These are phyloP conservation scores for Pythium angustatum DNA, from an alignment of 352 stramenopile genomes.

Conservation along the genomic window DNA sequence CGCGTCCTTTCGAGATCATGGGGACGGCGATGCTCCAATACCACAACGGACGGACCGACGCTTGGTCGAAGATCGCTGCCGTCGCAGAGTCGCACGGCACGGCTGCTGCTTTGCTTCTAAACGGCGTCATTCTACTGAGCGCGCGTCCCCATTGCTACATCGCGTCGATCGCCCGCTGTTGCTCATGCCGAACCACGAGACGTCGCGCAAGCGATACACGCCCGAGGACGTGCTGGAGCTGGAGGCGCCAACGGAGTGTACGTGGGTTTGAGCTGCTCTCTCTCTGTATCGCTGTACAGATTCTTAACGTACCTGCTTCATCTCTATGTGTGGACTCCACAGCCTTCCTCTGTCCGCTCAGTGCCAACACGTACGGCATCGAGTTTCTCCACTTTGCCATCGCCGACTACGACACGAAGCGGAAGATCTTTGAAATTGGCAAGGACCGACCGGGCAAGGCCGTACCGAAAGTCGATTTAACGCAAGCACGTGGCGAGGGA, in stretches of 20 bases:
- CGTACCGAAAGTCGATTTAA: conserved; percentile 80
- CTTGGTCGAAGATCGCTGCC: conserved; percentile 25
- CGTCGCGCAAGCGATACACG: conserved; percentile 78
- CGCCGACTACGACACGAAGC: conserved; percentile 93
- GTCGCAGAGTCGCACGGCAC: too few species aligned
- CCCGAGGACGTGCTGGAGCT: conserved; percentile 83
- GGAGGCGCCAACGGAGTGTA: conserved; percentile 74
- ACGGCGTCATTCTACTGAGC: not conserved
- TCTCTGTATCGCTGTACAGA: not conserved
- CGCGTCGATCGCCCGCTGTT: too few species aligned
- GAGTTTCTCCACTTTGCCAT: conserved; percentile 97
- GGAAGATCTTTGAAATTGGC: conserved; percentile 93
- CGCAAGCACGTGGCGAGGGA: conserved; percentile 88
- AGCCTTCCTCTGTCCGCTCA: conserved; percentile 94
- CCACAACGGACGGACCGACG: conserved; percentile 14
- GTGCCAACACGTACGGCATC: conserved; percentile 93
- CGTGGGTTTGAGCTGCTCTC: too few species aligned
- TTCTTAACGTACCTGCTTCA: too few species aligned
- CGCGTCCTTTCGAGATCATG: conserved; percentile 18
- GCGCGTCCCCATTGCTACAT: too few species aligned
- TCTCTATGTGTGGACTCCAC: not conserved
- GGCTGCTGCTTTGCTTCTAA: too few species aligned
- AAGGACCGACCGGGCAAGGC: conserved; percentile 68
- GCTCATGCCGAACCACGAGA: conserved; percentile 32
- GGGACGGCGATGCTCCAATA: not conserved